Evolutionary conservation across 768 basidiomycete genomes (phyloP).

Genomic region (Russula olivacea): DNA sequence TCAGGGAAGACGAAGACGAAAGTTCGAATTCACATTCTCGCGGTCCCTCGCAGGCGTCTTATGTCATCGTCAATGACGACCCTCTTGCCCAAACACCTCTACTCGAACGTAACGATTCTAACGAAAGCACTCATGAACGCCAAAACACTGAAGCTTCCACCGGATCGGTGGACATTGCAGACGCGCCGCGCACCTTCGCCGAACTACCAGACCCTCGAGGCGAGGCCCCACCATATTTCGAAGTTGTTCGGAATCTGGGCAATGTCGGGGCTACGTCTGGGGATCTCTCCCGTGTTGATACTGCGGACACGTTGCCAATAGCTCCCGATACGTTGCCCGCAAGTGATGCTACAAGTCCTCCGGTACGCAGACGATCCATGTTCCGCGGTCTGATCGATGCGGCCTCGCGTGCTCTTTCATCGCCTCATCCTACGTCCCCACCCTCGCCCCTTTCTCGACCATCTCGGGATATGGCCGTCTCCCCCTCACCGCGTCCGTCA

Average conservation of each 20-base stretch:
- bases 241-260: conserved; percentile 37
- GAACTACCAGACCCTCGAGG: conserved; percentile 43
- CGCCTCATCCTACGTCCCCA: not conserved
- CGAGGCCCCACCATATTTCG: conserved; percentile 63
- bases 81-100: conserved; percentile 22
- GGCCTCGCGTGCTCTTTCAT: conserved; percentile 21
- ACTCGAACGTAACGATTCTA: conserved; percentile 15
- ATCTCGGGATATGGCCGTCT: not conserved
- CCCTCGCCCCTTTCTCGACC: not conserved
- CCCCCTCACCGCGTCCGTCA: conserved; percentile 15
- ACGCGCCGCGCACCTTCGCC: conserved; percentile 10
- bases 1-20: conserved; percentile 28
- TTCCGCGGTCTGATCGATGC: conserved; percentile 34
- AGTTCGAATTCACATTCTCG: conserved; percentile 21
- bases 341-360: not conserved
- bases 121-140: conserved; percentile 17
- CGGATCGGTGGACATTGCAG: conserved; percentile 23
- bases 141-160: not conserved
- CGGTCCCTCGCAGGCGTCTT: conserved; percentile 18
- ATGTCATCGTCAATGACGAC: conserved; percentile 18
- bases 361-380: conserved; percentile 38
- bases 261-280: conserved; percentile 14
- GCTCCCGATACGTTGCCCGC: conserved; percentile 3
- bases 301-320: conserved; percentile 19
- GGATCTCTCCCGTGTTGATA: conserved; percentile 17